These are phyloP conservation scores for Penicillium ucsense DNA, from an alignment of 495 filamentous ascomycete species.

Conservation along the genomic window DNA sequence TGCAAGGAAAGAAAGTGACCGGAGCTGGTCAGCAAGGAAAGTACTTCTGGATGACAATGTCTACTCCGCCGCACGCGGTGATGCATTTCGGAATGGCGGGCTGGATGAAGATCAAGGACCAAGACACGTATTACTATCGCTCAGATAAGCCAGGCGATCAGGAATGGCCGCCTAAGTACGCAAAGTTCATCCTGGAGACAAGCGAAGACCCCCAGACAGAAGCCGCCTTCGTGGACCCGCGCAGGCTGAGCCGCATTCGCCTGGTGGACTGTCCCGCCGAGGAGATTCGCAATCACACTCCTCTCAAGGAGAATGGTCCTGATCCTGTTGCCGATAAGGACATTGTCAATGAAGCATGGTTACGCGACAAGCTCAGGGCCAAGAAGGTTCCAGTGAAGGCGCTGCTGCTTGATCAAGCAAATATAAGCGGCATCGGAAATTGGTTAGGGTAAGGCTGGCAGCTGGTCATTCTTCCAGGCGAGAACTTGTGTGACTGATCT, in stretches of 20 bases:
- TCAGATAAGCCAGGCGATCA: conserved; percentile 48
- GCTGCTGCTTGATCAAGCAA: conserved; percentile 76
- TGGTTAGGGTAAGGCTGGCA: conserved; percentile 65
- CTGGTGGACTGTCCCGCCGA: conserved; percentile 70
- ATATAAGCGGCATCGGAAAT: conserved; percentile 88
- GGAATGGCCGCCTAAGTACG: conserved; percentile 82
- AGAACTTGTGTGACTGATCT: conserved; percentile 6
- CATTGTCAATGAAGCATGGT: conserved; percentile 60
- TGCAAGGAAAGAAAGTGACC: conserved; percentile 67
- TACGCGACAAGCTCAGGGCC: conserved; percentile 54
- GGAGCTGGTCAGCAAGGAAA: conserved; percentile 81
- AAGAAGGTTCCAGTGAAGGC: conserved; percentile 82
- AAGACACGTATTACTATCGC: conserved; percentile 69
- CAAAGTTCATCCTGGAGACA: conserved; percentile 74
- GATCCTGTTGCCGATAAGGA: conserved; percentile 83
- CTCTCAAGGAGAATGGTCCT: conserved; percentile 82
- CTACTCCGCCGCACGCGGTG: conserved; percentile 69
- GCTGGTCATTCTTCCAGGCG: too few species aligned
- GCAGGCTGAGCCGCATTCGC: conserved; percentile 67
- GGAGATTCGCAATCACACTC: conserved; percentile 65
- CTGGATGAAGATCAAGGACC: conserved; percentile 78
- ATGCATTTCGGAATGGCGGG: conserved; percentile 90
- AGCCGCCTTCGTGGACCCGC: conserved; percentile 74
- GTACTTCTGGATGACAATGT: conserved; percentile 83
- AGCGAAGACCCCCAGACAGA: conserved; percentile 50